phyloP scores from a whole-genome alignment of 2,329 filamentous ascomycete genomes.

The Phyllosticta paracitricarpa region DNA sequence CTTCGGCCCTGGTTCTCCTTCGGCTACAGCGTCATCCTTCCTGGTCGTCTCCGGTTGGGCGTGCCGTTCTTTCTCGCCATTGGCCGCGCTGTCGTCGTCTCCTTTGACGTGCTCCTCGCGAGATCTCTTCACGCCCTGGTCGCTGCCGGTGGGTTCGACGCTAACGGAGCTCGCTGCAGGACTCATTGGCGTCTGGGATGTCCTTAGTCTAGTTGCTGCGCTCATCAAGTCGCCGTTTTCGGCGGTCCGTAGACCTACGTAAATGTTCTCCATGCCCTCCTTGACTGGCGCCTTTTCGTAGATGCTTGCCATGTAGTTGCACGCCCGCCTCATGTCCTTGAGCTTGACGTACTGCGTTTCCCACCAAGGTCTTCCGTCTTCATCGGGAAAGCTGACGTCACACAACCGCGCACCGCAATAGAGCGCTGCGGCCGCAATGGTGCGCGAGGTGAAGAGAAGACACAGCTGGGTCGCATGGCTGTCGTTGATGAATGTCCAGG shows the following conservation, averaged over 20 bases:
- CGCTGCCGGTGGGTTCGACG: slow-evolving; percentile 17
- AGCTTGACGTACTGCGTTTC: slow-evolving; percentile 62
- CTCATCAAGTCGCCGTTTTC: slow-evolving; percentile 23
- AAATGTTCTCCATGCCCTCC: slow-evolving; percentile 35
- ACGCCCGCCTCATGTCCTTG: slow-evolving; percentile 59
- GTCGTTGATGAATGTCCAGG: slow-evolving; percentile 93
- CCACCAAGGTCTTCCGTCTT: slow-evolving; percentile 79
- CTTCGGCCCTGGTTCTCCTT: slow-evolving; percentile 6
- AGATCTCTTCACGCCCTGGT: slow-evolving; percentile 18
- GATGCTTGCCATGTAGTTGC: slow-evolving; percentile 59
- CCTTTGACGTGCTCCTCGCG: slow-evolving; percentile 12
- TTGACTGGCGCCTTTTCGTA: slow-evolving; percentile 34
- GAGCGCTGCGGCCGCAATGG: slow-evolving; percentile 75
- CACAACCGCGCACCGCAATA: slow-evolving; percentile 77
- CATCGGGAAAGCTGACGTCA: slow-evolving; percentile 60
- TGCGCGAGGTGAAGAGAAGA: slow-evolving; percentile 65
- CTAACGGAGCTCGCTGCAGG: slow-evolving; percentile 13
- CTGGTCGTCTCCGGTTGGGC: neutral
- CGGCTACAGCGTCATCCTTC: neutral
- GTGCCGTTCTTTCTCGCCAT: neutral
- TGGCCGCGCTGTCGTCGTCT: slow-evolving; percentile 11
- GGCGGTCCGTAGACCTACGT: slow-evolving; percentile 34
- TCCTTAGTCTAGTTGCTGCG: slow-evolving; percentile 22
- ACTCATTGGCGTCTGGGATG: slow-evolving; percentile 16
- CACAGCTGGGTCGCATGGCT: slow-evolving; percentile 76